These are phyloP conservation scores for Apiospora phragmitis DNA, from an alignment of 2,329 filamentous ascomycete genomes.

Conservation along the genomic window DNA sequence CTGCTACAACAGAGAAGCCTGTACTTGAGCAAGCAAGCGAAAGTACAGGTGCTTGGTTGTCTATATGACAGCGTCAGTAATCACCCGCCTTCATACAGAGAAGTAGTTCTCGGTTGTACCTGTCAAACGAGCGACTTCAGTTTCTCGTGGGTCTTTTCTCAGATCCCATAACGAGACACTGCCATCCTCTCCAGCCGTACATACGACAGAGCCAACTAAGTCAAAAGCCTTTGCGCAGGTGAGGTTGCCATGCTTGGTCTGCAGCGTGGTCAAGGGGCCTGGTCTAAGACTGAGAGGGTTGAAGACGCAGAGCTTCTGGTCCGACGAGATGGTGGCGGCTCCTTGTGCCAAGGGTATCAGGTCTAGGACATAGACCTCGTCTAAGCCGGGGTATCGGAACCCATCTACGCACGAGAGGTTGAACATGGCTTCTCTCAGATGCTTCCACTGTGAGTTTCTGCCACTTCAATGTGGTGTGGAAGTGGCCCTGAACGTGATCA, in stretches of 20 bases:
- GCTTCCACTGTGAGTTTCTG: background rate
- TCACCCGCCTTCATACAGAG: background rate
- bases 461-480: background rate
- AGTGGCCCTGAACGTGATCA: background rate
- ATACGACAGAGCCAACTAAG: constrained; percentile 52
- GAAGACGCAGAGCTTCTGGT: constrained; percentile 68
- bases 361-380: constrained; percentile 58
- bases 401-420: constrained; percentile 39
- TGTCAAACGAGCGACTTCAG: constrained; percentile 45
- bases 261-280: constrained; percentile 48
- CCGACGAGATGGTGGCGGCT: constrained; percentile 66
- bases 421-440: constrained; percentile 37
- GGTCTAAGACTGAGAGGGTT: constrained; percentile 57
- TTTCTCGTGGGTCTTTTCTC: constrained; percentile 42
- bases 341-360: constrained; percentile 51
- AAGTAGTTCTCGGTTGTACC: constrained; percentile 39
- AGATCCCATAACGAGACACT: constrained; percentile 67
- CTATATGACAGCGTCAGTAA: constrained; percentile 28
- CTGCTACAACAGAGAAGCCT: constrained; percentile 65
- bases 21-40: constrained; percentile 62
- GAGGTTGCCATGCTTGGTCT: constrained; percentile 61
- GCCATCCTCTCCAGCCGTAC: constrained; percentile 73
- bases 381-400: constrained; percentile 37
- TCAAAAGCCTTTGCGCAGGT: constrained; percentile 62
- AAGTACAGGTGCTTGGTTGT: constrained; percentile 54